phyloP scores from a whole-genome alignment of 2,329 filamentous ascomycete species.

The Fusarium tuaranense region DNA sequence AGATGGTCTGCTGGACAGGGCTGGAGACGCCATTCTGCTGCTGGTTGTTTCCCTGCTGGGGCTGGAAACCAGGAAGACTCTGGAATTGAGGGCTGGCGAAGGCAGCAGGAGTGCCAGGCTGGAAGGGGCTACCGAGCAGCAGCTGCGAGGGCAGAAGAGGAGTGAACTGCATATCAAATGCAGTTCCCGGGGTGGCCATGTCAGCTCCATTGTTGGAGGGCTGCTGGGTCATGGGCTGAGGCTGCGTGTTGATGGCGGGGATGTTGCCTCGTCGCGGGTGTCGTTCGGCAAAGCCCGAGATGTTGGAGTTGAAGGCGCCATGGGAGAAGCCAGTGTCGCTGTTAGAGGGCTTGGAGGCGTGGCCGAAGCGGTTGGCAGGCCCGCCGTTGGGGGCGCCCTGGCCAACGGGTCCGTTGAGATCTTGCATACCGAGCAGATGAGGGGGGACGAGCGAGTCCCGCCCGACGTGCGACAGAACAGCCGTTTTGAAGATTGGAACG shows the following conservation, averaged over 20 bases:
- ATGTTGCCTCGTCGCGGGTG: conserved; percentile 88
- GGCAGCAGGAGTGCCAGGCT: conserved; percentile 90
- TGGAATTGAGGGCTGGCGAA: conserved; percentile 95
- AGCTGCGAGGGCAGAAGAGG: conserved; percentile 94
- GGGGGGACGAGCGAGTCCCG: conserved; percentile 89
- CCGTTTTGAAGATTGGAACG: conserved; percentile 80
- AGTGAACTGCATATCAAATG: conserved; percentile 98
- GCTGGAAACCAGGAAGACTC: conserved; percentile 81
- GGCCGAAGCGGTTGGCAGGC: conserved; percentile 74
- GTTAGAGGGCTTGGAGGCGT: conserved; percentile 83
- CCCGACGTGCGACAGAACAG: conserved; percentile 80
- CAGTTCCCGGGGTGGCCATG: conserved; percentile 87
- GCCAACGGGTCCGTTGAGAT: conserved; percentile 75
- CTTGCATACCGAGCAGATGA: conserved; percentile 93
- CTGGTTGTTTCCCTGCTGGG: conserved; percentile 63
- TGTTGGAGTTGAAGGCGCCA: conserved; percentile 89
- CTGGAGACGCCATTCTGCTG: conserved; percentile 75
- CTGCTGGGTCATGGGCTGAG: conserved; percentile 70
- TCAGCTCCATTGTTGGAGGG: conserved; percentile 70
- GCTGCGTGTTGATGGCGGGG: conserved; percentile 90
- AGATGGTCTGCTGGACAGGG: conserved; percentile 81
- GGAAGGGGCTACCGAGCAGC: conserved; percentile 94
- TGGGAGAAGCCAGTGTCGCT: conserved; percentile 93
- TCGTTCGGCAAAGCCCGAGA: conserved; percentile 86
- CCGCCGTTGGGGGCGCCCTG: conserved; percentile 51